Evolutionary conservation across 2,329 filamentous ascomycete genomes (phyloP).

Genomic region (Conoideocrella luteorostrata): DNA sequence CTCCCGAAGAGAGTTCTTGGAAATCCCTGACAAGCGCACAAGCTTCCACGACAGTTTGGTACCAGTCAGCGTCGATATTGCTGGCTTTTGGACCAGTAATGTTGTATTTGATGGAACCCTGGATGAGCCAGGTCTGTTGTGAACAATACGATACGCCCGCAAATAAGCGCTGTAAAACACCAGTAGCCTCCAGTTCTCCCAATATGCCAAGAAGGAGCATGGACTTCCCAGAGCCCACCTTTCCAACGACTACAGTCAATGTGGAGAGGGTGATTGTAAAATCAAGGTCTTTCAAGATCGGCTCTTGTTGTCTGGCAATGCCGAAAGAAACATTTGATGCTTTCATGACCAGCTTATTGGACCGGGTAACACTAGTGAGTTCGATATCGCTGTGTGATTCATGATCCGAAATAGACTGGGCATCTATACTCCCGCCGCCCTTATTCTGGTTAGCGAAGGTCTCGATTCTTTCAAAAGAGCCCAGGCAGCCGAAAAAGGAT

Average conservation of each 20-base stretch:
- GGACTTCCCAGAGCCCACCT: constrained; percentile 16
- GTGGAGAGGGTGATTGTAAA: constrained; percentile 3
- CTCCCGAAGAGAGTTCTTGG: constrained; percentile 10
- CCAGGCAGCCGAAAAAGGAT: constrained; percentile 15
- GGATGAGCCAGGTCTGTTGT: constrained; percentile 14
- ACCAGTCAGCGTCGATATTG: constrained; percentile 12
- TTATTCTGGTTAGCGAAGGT: constrained; percentile 1
- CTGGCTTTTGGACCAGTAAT: constrained; percentile 10
- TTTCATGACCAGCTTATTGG: not conserved
- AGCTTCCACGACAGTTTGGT: constrained; percentile 7
- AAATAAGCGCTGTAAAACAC: not conserved
- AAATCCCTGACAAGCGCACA: constrained; percentile 13
- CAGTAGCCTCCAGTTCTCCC: constrained; percentile 9
- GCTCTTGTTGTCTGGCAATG: not conserved
- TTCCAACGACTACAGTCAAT: constrained; percentile 13
- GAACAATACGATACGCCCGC: constrained; percentile 12
- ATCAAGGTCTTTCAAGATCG: constrained; percentile 1
- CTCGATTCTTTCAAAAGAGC: constrained; percentile 18
- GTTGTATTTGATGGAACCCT: constrained; percentile 11
- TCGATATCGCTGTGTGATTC: not conserved
- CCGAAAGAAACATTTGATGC: not conserved
- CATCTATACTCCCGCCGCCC: not conserved
- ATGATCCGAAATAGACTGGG: not conserved
- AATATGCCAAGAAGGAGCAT: constrained; percentile 10
- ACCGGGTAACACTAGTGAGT: not conserved